Evolutionary conservation across 2,329 filamentous ascomycete genomes (phyloP).

Genomic region (Aspergillus pseudoglaucus): DNA sequence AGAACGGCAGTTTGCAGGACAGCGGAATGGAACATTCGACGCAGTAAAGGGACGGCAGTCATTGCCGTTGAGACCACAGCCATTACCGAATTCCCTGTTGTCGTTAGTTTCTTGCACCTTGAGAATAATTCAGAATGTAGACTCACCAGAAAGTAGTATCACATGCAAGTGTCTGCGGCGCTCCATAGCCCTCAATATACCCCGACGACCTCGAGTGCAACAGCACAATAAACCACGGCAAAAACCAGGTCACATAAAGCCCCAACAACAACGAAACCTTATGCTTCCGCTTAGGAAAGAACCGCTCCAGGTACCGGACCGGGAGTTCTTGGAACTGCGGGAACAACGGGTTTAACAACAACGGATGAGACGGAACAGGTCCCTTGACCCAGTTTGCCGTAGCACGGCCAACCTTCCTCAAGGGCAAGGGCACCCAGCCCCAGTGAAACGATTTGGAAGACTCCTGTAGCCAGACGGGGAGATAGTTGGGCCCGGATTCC

Average conservation of each 20-base stretch:
- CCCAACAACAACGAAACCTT: constrained; percentile 37
- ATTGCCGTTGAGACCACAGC: constrained; percentile 50
- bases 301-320: constrained; percentile 36
- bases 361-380: constrained; percentile 40
- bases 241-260: constrained; percentile 42
- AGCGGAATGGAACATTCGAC: constrained; percentile 49
- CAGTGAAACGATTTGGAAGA: constrained; percentile 43
- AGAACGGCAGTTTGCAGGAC: constrained; percentile 48
- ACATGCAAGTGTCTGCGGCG: constrained; percentile 41
- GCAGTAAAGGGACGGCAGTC: constrained; percentile 50
- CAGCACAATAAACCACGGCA: constrained; percentile 42
- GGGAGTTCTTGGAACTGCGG: constrained; percentile 43
- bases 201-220: constrained; percentile 41
- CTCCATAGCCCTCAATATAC: constrained; percentile 44
- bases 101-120: constrained; percentile 1
- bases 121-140: background rate
- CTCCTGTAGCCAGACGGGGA: constrained; percentile 44
- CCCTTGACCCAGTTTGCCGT: constrained; percentile 43
- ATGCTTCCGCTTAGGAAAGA: constrained; percentile 42
- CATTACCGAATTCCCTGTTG: constrained; percentile 36
- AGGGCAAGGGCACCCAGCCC: constrained; percentile 42
- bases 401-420: constrained; percentile 39
- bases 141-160: constrained; percentile 41
- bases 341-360: constrained; percentile 42
- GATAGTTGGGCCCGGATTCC: constrained; percentile 15